Percentiles rank a stretch among this genome's conserved stretches.
Evolutionary conservation across 768 basidiomycete genomes (phyloP).

Genomic region (Arthromyces matolae): DNA sequence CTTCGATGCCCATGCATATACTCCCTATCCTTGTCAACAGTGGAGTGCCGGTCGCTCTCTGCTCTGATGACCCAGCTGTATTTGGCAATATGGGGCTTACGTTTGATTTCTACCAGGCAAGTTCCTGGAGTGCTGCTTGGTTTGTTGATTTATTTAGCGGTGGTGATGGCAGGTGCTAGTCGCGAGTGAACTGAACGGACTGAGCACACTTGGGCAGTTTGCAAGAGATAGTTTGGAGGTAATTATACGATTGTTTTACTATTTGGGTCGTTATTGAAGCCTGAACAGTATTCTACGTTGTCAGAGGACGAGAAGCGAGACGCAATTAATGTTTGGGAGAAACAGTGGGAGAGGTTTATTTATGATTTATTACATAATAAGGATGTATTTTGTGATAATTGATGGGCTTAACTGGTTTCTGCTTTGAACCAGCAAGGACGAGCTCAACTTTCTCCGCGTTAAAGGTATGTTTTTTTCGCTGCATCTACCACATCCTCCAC

Average conservation of each 20-base stretch:
- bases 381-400: slow-evolving; percentile 1
- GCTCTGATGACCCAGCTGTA: slow-evolving; percentile 72
- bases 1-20: slow-evolving; percentile 79
- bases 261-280: neutral
- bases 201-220: slow-evolving; percentile 57
- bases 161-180: too few species aligned
- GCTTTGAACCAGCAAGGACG: too few species aligned
- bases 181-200: slow-evolving; percentile 61
- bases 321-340: slow-evolving; percentile 26
- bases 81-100: slow-evolving; percentile 79
- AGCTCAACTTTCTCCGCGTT: too few species aligned
- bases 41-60: slow-evolving; percentile 67
- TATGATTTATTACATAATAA: neutral
- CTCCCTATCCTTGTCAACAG: slow-evolving; percentile 69
- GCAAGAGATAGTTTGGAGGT: slow-evolving; percentile 67
- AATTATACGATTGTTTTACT: slow-evolving; percentile 1
- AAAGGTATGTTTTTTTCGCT: slow-evolving; percentile 25
- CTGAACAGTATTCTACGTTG: slow-evolving; percentile 49
- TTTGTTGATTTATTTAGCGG: too few species aligned
- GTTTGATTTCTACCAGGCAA: slow-evolving; percentile 75
- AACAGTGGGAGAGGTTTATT: slow-evolving; percentile 18
- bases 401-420: neutral
- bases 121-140: too few species aligned
- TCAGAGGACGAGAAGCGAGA: slow-evolving; percentile 40
- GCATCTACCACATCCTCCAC: slow-evolving; percentile 38